Base-by-base conservation (phyloP, 352 stramenopile species). In the Hyaloperonospora arabidopsidis region DNA sequence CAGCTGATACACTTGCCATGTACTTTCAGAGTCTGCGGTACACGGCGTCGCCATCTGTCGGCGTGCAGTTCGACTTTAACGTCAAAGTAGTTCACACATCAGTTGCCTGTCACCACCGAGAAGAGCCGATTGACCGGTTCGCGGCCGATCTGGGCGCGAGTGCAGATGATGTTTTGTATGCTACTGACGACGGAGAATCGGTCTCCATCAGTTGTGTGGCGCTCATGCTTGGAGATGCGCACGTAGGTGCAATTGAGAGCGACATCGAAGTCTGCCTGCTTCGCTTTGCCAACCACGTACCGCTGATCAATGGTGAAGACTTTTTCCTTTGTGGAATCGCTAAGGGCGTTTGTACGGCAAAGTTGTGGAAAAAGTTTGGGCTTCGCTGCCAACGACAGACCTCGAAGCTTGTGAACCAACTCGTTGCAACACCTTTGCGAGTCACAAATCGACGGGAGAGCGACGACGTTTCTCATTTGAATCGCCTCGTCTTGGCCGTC, bases 1-100 rank as follows among this genome's bases (percentile, higher is more conserved):
- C 68, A 22, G 69, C 72, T 8, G 71, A 84, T 25, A 61, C 53
- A 13, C 49, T 93, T 18, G 63, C 73, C 7, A 28, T 80, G 22
- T 93, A 90, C 49, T 89, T 93, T 25, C 72, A 87, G 58, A 85
- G 51, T 40, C 50, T 89, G 22, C 63, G 74, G 14, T 93, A 88
- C 51, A 81, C 67, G 1, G 52, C 79, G 17, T 72, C 70, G 43
- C 59, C 67, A 2, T 78, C 63, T 40, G 45, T 89, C n/a, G 61
- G 63, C 17, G 71, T 90, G 3, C 61, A 83, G 21, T 88, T 90
- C 50, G 52, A 34, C 29, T 79, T 88, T 38, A 63, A 86, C 36
- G 67, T 88, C 17, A 55, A 29, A 4, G 62, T 61, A 1, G 62
- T 76, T 7, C 49, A 34, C 21, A 72, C 67, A 13, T 61, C 59